Base-by-base conservation (phyloP, 257 asterid genomes). In the Scutellaria baicalensis region DNA sequence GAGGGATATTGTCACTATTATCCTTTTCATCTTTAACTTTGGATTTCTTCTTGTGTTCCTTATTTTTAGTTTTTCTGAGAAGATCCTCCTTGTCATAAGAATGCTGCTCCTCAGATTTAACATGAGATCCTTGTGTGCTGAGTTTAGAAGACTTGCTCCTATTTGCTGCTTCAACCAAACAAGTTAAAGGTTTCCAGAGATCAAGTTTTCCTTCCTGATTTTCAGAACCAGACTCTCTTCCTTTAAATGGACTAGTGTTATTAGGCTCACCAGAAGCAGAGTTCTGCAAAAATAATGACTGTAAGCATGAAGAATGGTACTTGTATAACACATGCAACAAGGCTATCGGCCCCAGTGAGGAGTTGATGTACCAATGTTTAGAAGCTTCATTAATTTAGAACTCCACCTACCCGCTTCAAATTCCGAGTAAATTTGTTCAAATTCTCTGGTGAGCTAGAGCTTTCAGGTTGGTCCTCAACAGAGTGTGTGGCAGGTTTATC, bases 81-180 rank as follows among this genome's bases (percentile, higher is more conserved):
- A 73, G 79, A 48, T 78, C 88, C 72, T 82, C 91, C 40, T 68
- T 73, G 9, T 88, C 95, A 79, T 58, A 76, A 66, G 84, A 58
- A 67, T 71, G 73, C 54, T 52, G 84, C 59, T 72, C 79, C 56
- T 84, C 91, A 27, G 77, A 71, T 78, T 88, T 84, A 76, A 60
- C 79, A 71, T 69, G 74, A 75, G 92, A 77, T 59, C 71, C 85
- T 70, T 83, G 88, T 11, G 82, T 65, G 50, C 78, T 47, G 50
- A 76, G 77, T 80, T 83, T 90, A 14, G 88, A 78, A 45, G 95
- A 80, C 80, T 87, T 88, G 77, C 86, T 88, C 68, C 91, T 81
- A 69, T 82, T 88, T 64, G 96, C 95, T 69, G 80, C 98, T 73
- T 85, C 97, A 23, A 87, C 98, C 82, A 90, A 81, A 79, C 88